These are phyloP conservation scores for Botrytis medusae DNA, from an alignment of 2,329 filamentous ascomycete genomes.

Conservation along the genomic window DNA sequence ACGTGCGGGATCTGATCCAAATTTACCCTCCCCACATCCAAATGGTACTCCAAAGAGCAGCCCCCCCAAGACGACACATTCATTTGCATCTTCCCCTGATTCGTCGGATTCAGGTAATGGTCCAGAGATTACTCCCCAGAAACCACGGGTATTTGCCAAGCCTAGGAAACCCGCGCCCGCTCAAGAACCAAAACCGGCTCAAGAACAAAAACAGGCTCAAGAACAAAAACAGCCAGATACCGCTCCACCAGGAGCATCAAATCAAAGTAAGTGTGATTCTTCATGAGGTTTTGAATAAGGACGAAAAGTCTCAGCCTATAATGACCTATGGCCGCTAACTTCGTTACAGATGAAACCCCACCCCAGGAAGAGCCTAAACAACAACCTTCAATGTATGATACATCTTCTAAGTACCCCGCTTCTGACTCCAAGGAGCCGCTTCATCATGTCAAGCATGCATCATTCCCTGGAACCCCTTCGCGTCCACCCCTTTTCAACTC, in stretches of 20 bases:
- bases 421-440: constrained; percentile 10
- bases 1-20: constrained; percentile 36
- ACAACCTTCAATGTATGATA: constrained; percentile 38
- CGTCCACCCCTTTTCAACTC: constrained; percentile 6
- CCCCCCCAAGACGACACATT: constrained; percentile 9
- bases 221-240: constrained; percentile 19
- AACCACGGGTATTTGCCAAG: constrained; percentile 23
- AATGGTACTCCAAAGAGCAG: constrained; percentile 24
- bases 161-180: constrained; percentile 16
- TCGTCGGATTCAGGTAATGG: constrained; percentile 24
- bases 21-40: constrained; percentile 30
- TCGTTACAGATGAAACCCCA: constrained; percentile 32
- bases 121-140: constrained; percentile 16
- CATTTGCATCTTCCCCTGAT: constrained; percentile 19
- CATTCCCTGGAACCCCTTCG: constrained; percentile 14
- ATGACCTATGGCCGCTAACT: constrained; percentile 26
- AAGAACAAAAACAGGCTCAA: neutral
- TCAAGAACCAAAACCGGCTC: constrained; percentile 13
- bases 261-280: constrained; percentile 31
- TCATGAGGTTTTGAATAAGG: constrained; percentile 26
- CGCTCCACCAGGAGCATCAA: constrained; percentile 12
- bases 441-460: constrained; percentile 16
- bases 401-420: constrained; percentile 20
- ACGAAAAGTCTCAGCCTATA: constrained; percentile 28
- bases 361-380: constrained; percentile 24